Evolutionary conservation across 164 flowering plant species (phyloP), one percentile per base, ranked within the genome.

Genomic region (Tetracentron sinense): DNA sequence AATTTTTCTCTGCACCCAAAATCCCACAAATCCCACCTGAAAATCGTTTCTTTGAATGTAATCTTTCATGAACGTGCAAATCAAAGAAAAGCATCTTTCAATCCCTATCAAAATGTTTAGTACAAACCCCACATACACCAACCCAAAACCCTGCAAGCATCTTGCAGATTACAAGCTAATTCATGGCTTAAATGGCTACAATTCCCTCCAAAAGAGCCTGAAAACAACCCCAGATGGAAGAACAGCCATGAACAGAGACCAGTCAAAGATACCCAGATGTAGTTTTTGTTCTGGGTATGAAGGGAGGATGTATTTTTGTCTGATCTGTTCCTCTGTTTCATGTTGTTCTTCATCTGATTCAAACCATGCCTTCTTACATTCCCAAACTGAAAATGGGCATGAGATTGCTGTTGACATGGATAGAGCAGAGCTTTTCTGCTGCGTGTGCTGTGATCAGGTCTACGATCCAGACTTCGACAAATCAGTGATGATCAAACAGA

Each of bases 391-490:
- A 21, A 62, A 46, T 31, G 88, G 88, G 25, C 97, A 91, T 69
- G 87, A 77, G 49, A 75, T 88, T 50, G 72, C 77, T 21, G 82
- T 90, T 1, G 95, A 88, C 66, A 60, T 85, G 55, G 88, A 81
- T 58, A 82, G 90, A 63, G 81, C 91, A 4, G 97, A 90, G 79
- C 88, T 90, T 63, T 90, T 79, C 59, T 90, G 97, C 58, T 76
- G 75, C 46, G 69, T 62, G 38, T 90, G 97, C 52, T 56, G 75
- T 63, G 97, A 90, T 88, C 97, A 90, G 77, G 87, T 85, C 15
- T 90, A 90, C 58, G 97, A 90, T 75, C 86, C 91, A 16, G 95
- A 88, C 54, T 90, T 90, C 60, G 95, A 90, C 69, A 74, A 61
- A 65, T 65, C 69, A 46, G 82, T 90, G 54, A 78, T 86, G 83